These are phyloP conservation scores for Begonia peltatifolia DNA, from an alignment of 306 rosid species.

Conservation along the genomic window DNA sequence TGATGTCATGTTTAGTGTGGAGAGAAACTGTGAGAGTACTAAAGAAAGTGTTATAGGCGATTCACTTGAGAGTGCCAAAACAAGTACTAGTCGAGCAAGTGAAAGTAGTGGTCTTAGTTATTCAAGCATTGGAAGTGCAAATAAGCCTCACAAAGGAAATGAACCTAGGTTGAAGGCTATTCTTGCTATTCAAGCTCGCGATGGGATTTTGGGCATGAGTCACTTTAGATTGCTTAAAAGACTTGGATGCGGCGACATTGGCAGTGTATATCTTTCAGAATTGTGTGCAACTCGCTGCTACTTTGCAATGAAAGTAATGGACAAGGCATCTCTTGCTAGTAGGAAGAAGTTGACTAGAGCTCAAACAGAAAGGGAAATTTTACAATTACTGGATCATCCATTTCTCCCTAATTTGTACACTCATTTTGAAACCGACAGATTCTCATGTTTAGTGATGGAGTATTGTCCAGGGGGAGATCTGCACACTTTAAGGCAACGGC, in stretches of 20 bases:
- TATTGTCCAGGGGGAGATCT: slow-evolving; percentile 98
- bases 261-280: slow-evolving; percentile 96
- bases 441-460: slow-evolving; percentile 96
- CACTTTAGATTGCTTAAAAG: slow-evolving; percentile 81
- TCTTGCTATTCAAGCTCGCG: slow-evolving; percentile 81
- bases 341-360: slow-evolving; percentile 94
- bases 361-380: slow-evolving; percentile 92
- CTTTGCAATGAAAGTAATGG: slow-evolving; percentile 99
- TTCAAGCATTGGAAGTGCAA: slow-evolving; percentile 89
- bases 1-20: slow-evolving; percentile 85
- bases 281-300: slow-evolving; percentile 87
- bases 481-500: slow-evolving; percentile 96
- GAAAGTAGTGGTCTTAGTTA: slow-evolving; percentile 94
- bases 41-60: slow-evolving; percentile 84
- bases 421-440: slow-evolving; percentile 93
- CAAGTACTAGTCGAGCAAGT: slow-evolving; percentile 83
- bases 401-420: slow-evolving; percentile 93
- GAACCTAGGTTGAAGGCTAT: slow-evolving; percentile 99
- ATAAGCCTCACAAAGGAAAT: slow-evolving; percentile 97
- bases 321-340: too few relatives aligned
- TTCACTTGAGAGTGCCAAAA: slow-evolving; percentile 93
- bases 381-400: slow-evolving; percentile 97
- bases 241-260: slow-evolving; percentile 98
- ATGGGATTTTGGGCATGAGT: slow-evolving; percentile 95
- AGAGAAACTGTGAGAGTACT: slow-evolving; percentile 63